Evolutionary conservation across 1,284 basidiomycete species (phyloP).

Genomic region (Ceratobasidium sp.): DNA sequence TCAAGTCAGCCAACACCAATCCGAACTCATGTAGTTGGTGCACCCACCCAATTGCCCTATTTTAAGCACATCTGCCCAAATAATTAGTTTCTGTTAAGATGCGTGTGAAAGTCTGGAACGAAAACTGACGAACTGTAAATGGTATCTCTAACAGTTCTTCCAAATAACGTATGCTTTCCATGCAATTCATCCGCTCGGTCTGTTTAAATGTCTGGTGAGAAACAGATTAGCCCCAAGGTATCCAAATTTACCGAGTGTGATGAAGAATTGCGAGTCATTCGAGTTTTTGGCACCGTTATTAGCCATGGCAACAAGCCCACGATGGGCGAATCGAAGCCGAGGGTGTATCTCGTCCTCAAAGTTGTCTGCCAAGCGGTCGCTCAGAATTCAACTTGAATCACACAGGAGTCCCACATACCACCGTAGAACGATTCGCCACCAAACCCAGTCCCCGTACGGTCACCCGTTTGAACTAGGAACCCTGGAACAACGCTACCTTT

Average conservation of each 20-base stretch:
- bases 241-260: constrained; percentile 75
- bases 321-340: constrained; percentile 81
- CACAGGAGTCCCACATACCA: constrained; percentile 61
- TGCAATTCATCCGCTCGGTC: constrained; percentile 90
- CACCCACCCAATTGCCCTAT: constrained; percentile 83
- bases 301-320: constrained; percentile 94
- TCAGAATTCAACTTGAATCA: constrained; percentile 5
- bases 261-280: constrained; percentile 91
- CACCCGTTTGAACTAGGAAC: constrained; percentile 96
- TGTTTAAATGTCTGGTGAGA: constrained; percentile 52
- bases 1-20: constrained; percentile 46
- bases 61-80: constrained; percentile 79
- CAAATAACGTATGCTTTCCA: constrained; percentile 89
- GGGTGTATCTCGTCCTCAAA: constrained; percentile 96
- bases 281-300: constrained; percentile 86
- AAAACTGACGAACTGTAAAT: constrained; percentile 76
- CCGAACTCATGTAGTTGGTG: constrained; percentile 1
- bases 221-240: neutral
- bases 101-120: neutral
- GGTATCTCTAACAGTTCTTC: constrained; percentile 82
- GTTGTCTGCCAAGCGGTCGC: constrained; percentile 66
- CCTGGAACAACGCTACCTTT: constrained; percentile 74
- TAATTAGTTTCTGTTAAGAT: constrained; percentile 1
- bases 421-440: constrained; percentile 94
- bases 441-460: constrained; percentile 88